A percentile compares a stretch with the other conserved stretches of the same genome.
These are phyloP conservation scores for Umbilicus rupestris DNA, from an alignment of 164 flowering plant species.

Conservation along the genomic window DNA sequence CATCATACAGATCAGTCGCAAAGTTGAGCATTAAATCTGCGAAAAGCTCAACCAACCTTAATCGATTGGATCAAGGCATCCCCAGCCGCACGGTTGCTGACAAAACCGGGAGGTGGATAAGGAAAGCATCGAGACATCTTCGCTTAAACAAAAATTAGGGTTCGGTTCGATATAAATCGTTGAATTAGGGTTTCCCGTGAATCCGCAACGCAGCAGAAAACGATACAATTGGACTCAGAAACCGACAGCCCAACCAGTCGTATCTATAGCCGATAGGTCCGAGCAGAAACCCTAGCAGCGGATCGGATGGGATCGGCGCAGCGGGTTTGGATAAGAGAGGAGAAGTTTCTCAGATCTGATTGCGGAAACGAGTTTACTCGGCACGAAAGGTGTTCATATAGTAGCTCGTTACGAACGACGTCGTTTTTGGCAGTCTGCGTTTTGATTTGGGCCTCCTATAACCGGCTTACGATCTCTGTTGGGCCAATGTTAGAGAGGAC, in stretches of 20 bases:
- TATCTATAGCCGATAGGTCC: background rate
- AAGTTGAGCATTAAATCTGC: background rate
- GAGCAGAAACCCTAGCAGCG: background rate
- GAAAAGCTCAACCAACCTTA: constrained; percentile 40
- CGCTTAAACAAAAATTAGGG: background rate
- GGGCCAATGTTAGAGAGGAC: too few relatives aligned
- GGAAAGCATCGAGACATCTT: constrained; percentile 57
- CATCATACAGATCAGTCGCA: background rate
- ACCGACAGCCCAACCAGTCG: background rate
- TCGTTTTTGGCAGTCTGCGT: background rate
- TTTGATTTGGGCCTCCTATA: too few relatives aligned
- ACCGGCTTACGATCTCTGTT: too few relatives aligned
- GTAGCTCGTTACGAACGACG: background rate
- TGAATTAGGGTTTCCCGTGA: constrained; percentile 4
- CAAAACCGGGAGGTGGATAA: constrained; percentile 34
- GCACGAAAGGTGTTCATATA: too few relatives aligned
- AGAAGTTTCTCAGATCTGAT: background rate
- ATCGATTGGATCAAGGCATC: constrained; percentile 40
- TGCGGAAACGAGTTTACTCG: background rate
- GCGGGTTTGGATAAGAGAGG: background rate
- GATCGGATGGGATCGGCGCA: too few relatives aligned
- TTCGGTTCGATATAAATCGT: background rate
- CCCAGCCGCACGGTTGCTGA: constrained; percentile 18
- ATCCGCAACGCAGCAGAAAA: background rate
- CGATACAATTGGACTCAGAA: background rate